Conservation (phyloP, 257 asterid species). For the Solanum virginianum region DNA sequence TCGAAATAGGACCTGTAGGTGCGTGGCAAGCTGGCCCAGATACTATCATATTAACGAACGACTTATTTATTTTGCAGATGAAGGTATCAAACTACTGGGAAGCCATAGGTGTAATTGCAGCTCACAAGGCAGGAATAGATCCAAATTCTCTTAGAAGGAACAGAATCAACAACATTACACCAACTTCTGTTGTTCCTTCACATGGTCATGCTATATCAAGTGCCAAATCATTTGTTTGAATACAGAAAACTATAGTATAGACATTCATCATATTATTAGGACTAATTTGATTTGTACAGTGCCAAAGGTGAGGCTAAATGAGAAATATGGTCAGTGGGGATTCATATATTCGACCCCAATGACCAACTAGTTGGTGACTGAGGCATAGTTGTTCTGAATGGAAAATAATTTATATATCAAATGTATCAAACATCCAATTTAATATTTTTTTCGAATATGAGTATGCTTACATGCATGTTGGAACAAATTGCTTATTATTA, state of each 20-base stretch:
- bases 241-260: not conserved
- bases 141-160: conserved; percentile 62
- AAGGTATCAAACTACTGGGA: conserved; percentile 87
- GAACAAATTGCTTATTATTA: not conserved
- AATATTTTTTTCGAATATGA: not conserved
- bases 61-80: conserved; percentile 27
- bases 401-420: not conserved
- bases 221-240: conserved; percentile 9
- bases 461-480: not conserved
- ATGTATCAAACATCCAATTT: not conserved
- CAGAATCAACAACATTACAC: conserved; percentile 32
- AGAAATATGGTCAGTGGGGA: not conserved
- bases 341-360: not conserved
- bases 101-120: conserved; percentile 81
- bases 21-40: not conserved
- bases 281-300: not conserved
- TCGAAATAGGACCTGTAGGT: not conserved
- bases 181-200: conserved; percentile 10
- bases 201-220: conserved; percentile 18
- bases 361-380: not conserved
- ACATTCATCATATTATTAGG: not conserved
- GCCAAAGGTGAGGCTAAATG: not conserved
- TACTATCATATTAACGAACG: not conserved
- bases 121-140: conserved; percentile 85
- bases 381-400: not conserved